Evolutionary conservation across 768 basidiomycete genomes (phyloP), one percentile per base, ranked within the genome.

Genomic region (Lyophyllum semitale): DNA sequence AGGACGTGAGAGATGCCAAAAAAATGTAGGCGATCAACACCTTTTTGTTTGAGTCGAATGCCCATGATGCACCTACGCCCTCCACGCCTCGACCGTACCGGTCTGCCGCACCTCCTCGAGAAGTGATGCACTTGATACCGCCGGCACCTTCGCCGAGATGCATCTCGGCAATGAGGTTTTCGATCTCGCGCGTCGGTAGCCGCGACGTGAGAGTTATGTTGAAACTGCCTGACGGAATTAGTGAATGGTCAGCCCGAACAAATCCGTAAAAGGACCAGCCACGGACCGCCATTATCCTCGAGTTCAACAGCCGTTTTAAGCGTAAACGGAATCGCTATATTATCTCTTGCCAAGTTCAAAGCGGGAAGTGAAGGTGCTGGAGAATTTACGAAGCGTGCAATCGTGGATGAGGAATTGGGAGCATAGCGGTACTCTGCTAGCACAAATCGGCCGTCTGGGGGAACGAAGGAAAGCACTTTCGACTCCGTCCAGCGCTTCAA

Each of bases 401-500:
- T 54, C 17, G 70, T 63, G 33, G 68, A 60, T 18, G 73, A 61
- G n/a, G 79, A 55, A 51, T 69, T 72, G 11, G 80, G 74, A 9
- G 76, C 69, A 66, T 85, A 89, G 25, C 89, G 88, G 66, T 97
- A 98, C 60, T 94, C 90, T 65, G 88, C 82, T 18, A 97, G 77
- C 8, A 81, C 81, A 72, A 97, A 98, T 48, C 82, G 82, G 3
- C 95, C 95, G 63, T 98, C 95, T 4, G 95, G 95, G 6, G 95
- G 95, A 20, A 98, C 84, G 67, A 98, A 98, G 1, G 95, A 96
- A 38, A 98, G 73, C 1, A 79, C 71, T 63, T 84, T 88, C 64
- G 91, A 87, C 35, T 85, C 83, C 22, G 79, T 74, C 89, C 93
- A 97, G 53, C 87, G 85, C 63, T 84, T 87, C 23, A 95, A 75